Percentiles rank a stretch among this genome's conserved stretches.
Evolutionary conservation across 192 early-diverging fungal genomes (phyloP).

Genomic region (Backusella mclennaniae): DNA sequence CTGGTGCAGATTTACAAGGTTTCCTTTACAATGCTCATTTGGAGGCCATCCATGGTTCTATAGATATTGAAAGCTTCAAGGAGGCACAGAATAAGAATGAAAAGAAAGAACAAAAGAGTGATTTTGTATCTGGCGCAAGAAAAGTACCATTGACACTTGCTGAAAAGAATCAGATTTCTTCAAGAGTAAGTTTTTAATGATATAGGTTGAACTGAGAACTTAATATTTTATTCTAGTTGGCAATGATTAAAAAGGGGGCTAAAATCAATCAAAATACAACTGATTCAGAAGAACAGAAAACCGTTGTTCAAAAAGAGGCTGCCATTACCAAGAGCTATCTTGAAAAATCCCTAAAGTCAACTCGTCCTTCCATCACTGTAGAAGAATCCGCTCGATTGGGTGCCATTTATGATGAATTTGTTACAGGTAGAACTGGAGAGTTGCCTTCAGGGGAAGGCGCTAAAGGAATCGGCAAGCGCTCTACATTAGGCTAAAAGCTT

Average conservation of each 20-base stretch:
- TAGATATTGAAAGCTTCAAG: conserved; percentile 50
- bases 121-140: conserved; percentile 38
- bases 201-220: background rate
- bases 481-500: conserved; percentile 32
- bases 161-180: conserved; percentile 52
- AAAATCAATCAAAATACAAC: conserved; percentile 12
- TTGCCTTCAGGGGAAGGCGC: conserved; percentile 50
- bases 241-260: conserved; percentile 20
- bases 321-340: conserved; percentile 46
- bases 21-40: conserved; percentile 91
- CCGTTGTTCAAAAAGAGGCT: conserved; percentile 29
- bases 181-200: conserved; percentile 35
- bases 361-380: conserved; percentile 61
- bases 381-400: conserved; percentile 55
- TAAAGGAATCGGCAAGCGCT: conserved; percentile 40
- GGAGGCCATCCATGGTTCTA: conserved; percentile 78
- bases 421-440: conserved; percentile 59
- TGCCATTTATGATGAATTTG: conserved; percentile 58
- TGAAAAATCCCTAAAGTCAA: conserved; percentile 53
- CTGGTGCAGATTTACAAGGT: conserved; percentile 95
- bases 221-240: conserved; percentile 17
- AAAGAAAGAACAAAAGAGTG: conserved; percentile 25
- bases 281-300: conserved; percentile 21
- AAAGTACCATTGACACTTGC: conserved; percentile 49
- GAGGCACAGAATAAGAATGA: conserved; percentile 29